Evolutionary conservation across 2,329 filamentous ascomycete species (phyloP), one percentile per base, ranked within the genome.

Genomic region (Balansia obtecta): DNA sequence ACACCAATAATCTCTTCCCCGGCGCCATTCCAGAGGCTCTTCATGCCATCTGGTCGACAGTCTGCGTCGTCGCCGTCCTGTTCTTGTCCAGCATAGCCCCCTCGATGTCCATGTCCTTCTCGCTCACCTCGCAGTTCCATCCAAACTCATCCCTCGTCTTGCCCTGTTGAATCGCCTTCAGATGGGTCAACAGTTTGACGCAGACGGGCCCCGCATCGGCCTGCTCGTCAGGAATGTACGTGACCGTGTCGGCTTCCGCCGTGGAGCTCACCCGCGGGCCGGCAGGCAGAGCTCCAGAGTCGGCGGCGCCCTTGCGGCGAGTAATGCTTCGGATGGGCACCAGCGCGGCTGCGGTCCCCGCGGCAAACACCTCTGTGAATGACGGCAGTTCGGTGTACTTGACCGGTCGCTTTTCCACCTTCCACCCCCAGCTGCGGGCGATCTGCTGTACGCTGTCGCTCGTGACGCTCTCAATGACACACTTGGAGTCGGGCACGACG

Each of bases 241-340:
- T 73, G 47, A 79, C 70, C 27, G 70, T 76, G 63, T 83, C 77
- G 1, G 57, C 57, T 16, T 50, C 56, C 6, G 51, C 58, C 48
- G 66, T 67, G 10, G 63, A 62, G 45, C 71, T 66, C 16, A 71
- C 72, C 39, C 66, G 63, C 12, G 69, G 56, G 13, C 69, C 67
- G 4, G 65, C 60, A 1, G 68, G 57, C 16, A 63, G 55, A 13
- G 47, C 37, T 18, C 37, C 54, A 47, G 16, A 13, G 15, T 3
- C 30, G n/a, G 27, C 30, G n/a, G 27, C 37, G 16, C 63, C 56
- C 44, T 69, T 54, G 42, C 73, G 77, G 60, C 89, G 81, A 2
- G 87, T 93, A 65, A 97, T 95, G 58, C 86, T 93, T 54, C 85
- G 85, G 67, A 96, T 93, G 1, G 91, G 91, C 3, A 97, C 90